Evolutionary conservation across 345 rosid species (phyloP), one percentile per base, ranked within the genome.

Genomic region (Camelina laxa): DNA sequence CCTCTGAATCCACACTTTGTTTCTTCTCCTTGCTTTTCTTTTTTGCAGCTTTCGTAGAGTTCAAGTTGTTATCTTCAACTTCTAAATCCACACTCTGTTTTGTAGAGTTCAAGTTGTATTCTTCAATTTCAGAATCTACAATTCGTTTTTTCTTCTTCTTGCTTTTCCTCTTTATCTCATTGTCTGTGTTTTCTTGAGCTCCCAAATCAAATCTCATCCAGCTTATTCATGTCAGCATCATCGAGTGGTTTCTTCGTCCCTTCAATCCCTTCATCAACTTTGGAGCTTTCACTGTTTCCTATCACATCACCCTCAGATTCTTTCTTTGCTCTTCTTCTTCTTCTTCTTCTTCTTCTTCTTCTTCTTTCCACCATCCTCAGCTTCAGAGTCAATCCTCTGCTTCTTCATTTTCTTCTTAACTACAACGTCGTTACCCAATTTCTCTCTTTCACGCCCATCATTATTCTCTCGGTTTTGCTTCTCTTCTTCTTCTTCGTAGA

Each of bases 11-110:
- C 8, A 9, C 24, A 13, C 27, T 68, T 60, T 2, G 56, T 3
- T 35, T 65, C 38, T 74, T 47, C 60, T 53, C 15, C 49, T 75
- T 69, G 10, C 39, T 48, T 42, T 51, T 67, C 75, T 24, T 35
- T 1, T 47, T 61, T 14, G 61, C 51, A 15, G 58, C 51, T 57
- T 79, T 62, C 35, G 41, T 39, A 6, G 64, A 20, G 31, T 14
- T 20, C 35, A 1, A 31, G 48, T 2, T 24, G 20, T 4, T 60
- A 30, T 2, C 80, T 24, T 17, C 66, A 70, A 4, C 65, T 14
- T 9, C 76, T 36, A 63, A 47, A 57, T 39, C 74, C 5, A 20
- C 2, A 22, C 24, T 22, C 24, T 22, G 24, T 22, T 22, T 22
- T 22, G 24, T 22, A 22, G 24, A 22, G 24, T 22, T 22, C 24